Conservation (phyloP, 2,329 filamentous ascomycete genomes). For the Emmonsia crescens region DNA sequence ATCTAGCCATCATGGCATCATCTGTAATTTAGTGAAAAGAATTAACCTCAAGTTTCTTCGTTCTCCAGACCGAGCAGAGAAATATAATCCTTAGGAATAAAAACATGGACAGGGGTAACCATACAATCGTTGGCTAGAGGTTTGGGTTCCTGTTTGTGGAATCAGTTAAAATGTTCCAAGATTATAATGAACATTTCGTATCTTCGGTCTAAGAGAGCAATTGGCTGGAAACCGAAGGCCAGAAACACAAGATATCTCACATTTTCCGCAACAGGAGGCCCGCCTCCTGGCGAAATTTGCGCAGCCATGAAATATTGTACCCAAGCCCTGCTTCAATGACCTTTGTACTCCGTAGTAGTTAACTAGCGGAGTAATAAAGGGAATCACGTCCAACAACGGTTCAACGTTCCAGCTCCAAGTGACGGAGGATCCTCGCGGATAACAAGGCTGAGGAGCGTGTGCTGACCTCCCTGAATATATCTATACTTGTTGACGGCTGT, state of each 20-base stretch:
- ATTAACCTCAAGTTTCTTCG: neutral
- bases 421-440: neutral
- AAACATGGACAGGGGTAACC: neutral
- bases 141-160: neutral
- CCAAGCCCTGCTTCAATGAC: neutral
- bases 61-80: neutral
- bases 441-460: no score
- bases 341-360: neutral
- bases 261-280: neutral
- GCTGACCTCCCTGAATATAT: no score
- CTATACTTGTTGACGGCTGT: no score
- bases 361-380: neutral
- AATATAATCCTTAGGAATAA: neutral
- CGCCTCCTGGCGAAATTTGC: neutral
- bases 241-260: neutral
- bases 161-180: neutral
- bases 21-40: slow-evolving; percentile 35
- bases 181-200: neutral
- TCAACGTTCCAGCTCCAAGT: neutral
- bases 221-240: neutral
- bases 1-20: slow-evolving; percentile 73
- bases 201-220: neutral
- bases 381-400: no score
- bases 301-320: neutral
- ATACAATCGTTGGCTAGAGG: neutral